These are phyloP conservation scores for Dictyostelium intermedium DNA, from an alignment of 78 protist genomes.

Conservation along the genomic window DNA sequence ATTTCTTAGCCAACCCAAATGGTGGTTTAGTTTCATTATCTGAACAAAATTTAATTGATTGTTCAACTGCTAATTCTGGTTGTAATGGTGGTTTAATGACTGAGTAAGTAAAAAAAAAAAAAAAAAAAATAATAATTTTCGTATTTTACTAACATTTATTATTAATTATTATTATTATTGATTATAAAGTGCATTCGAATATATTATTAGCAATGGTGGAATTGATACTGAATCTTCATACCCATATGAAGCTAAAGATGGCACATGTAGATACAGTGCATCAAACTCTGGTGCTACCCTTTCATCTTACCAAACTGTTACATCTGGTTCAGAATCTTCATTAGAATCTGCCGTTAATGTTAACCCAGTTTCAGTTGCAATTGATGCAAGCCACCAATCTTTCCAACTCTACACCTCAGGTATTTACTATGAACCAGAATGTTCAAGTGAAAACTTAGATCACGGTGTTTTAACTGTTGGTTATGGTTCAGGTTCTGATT, in stretches of 20 bases:
- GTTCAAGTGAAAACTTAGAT: conserved; percentile 81
- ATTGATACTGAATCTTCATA: conserved; percentile 88
- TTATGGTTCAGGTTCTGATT: conserved; percentile 57
- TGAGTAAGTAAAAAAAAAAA: no score
- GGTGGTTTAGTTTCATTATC: conserved; percentile 56
- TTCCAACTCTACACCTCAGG: conserved; percentile 92
- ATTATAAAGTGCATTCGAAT: conserved; percentile 55
- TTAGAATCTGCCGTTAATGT: conserved; percentile 50
- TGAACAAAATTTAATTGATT: conserved; percentile 87
- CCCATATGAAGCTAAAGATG: conserved; percentile 77
- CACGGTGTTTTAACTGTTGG: conserved; percentile 94
- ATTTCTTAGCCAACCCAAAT: conserved; percentile 40
- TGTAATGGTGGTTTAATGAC: conserved; percentile 86
- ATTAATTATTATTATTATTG: neutral
- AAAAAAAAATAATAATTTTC: no score
- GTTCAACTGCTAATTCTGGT: conserved; percentile 70
- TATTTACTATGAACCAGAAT: conserved; percentile 74
- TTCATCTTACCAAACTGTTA: conserved; percentile 51
- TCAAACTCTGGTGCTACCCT: conserved; percentile 67
- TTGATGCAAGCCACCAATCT: conserved; percentile 87
- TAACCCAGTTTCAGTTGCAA: conserved; percentile 91
- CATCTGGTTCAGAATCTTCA: conserved; percentile 68
- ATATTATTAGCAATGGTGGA: conserved; percentile 61
- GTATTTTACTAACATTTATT: neutral
- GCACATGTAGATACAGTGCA: conserved; percentile 57